Conservation (phyloP, 2,329 filamentous ascomycete genomes). For the Colletotrichum spinosum region DNA sequence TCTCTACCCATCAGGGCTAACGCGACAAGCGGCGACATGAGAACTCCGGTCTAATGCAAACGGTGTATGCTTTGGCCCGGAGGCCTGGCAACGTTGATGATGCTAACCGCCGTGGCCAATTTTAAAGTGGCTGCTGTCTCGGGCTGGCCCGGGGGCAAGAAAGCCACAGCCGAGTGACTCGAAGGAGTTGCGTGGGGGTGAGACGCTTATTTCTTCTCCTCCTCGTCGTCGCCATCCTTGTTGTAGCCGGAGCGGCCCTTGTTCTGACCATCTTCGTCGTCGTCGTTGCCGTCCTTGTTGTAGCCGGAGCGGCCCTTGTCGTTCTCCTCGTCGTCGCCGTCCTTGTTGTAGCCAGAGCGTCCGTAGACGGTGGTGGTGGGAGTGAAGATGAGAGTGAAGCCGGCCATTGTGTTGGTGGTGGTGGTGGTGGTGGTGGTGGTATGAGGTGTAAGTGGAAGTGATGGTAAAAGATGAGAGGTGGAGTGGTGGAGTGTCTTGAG, state of each 20-base stretch:
- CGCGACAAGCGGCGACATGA: slow-evolving; percentile 1
- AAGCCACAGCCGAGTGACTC: background rate
- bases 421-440: slow-evolving; percentile 21
- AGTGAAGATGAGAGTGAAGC: slow-evolving; percentile 46
- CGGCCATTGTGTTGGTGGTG: slow-evolving; percentile 49
- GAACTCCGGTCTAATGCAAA: slow-evolving; percentile 35
- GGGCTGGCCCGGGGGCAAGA: background rate
- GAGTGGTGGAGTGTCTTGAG: slow-evolving; percentile 2
- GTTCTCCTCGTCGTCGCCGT: slow-evolving; percentile 46
- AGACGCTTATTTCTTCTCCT: slow-evolving; percentile 45
- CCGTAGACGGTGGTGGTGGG: slow-evolving; percentile 51
- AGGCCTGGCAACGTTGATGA: slow-evolving; percentile 1
- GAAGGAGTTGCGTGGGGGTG: slow-evolving; percentile 16
- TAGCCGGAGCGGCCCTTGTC: slow-evolving; percentile 55
- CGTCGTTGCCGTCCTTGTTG: slow-evolving; percentile 51
- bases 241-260: slow-evolving; percentile 62
- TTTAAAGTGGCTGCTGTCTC: slow-evolving; percentile 4
- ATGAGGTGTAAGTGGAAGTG: slow-evolving; percentile 42
- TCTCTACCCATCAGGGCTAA: background rate
- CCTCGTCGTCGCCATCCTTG: slow-evolving; percentile 53
- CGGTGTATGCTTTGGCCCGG: background rate
- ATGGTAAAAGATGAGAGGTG: slow-evolving; percentile 24
- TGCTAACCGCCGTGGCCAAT: background rate
- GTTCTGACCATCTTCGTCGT: slow-evolving; percentile 48
- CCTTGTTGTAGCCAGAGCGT: slow-evolving; percentile 58